Percentiles rank a stretch among this genome's conserved stretches.
phyloP scores from a whole-genome alignment of 306 rosid species.

The Purshia tridentata region DNA sequence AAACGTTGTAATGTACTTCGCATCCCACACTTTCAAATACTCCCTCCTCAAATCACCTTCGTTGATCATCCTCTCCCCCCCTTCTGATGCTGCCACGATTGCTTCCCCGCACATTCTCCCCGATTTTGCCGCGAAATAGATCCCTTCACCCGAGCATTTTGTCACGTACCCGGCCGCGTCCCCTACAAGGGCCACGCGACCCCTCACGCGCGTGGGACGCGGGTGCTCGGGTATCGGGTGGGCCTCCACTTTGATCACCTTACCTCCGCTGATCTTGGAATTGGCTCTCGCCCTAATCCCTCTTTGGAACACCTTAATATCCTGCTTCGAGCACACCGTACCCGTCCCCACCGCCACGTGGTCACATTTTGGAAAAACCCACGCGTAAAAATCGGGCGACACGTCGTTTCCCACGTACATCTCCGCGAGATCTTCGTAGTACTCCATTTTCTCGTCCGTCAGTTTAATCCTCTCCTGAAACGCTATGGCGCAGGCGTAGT shows the following conservation, averaged over 20 bases:
- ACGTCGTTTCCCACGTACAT: slow-evolving; percentile 81
- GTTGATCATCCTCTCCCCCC: slow-evolving; percentile 56
- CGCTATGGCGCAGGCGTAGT: slow-evolving; percentile 73
- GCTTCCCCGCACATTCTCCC: slow-evolving; percentile 81
- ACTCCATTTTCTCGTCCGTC: slow-evolving; percentile 73
- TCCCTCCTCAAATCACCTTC: slow-evolving; percentile 76
- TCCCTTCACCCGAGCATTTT: slow-evolving; percentile 86
- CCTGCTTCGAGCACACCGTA: slow-evolving; percentile 59
- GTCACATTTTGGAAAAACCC: slow-evolving; percentile 94
- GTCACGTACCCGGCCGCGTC: slow-evolving; percentile 94
- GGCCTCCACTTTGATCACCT: slow-evolving; percentile 77
- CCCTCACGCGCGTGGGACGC: slow-evolving; percentile 54
- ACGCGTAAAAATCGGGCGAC: slow-evolving; percentile 91
- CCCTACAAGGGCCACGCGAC: slow-evolving; percentile 82
- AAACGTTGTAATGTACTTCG: slow-evolving; percentile 46
- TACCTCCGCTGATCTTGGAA: slow-evolving; percentile 64
- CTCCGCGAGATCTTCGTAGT: slow-evolving; percentile 75
- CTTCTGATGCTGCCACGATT: slow-evolving; percentile 66
- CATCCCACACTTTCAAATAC: slow-evolving; percentile 78
- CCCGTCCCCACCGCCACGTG: slow-evolving; percentile 99
- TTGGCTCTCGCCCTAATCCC: slow-evolving; percentile 62
- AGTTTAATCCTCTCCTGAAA: slow-evolving; percentile 82
- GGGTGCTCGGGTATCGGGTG: slow-evolving; percentile 96
- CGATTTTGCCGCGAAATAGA: slow-evolving; percentile 76
- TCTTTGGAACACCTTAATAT: slow-evolving; percentile 60